These are phyloP conservation scores for Hyaloscypha variabilis DNA, from an alignment of 495 filamentous ascomycete genomes.

Conservation along the genomic window DNA sequence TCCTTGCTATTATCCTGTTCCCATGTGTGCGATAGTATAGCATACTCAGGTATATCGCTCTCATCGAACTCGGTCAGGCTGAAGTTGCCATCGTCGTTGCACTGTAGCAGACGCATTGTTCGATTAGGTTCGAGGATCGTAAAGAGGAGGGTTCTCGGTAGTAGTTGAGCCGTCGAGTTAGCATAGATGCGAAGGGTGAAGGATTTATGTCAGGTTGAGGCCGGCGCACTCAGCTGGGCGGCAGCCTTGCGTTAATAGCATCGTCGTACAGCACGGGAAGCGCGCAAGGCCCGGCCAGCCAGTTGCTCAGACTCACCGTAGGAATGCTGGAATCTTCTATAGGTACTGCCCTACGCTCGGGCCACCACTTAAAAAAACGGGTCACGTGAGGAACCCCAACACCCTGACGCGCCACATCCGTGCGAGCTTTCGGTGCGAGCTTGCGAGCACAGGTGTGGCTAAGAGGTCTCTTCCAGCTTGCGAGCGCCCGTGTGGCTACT, in stretches of 20 bases:
- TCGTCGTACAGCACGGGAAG: constrained; percentile 12
- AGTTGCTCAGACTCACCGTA: constrained; percentile 3
- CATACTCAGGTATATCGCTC: constrained; percentile 21
- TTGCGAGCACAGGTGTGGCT: no score
- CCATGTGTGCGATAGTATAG: constrained; percentile 3
- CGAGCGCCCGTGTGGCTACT: no score
- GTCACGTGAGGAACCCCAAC: no score
- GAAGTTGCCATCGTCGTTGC: constrained; percentile 8
- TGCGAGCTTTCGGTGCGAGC: no score
- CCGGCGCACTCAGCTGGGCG: constrained; percentile 2
- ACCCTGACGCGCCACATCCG: no score
- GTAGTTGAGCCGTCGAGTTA: constrained; percentile 7
- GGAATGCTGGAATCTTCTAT: neutral
- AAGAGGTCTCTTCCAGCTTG: no score
- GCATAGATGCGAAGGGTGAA: constrained; percentile 13
- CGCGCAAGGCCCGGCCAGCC: constrained; percentile 12
- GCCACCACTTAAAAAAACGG: no score
- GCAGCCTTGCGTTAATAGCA: neutral
- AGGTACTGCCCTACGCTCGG: no score
- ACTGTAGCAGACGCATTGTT: constrained; percentile 7
- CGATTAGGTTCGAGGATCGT: constrained; percentile 4
- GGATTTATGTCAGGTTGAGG: neutral
- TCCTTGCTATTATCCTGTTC: neutral
- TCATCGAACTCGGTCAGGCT: constrained; percentile 1
- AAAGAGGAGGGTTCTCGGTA: constrained; percentile 8